phyloP scores from a whole-genome alignment of 2,329 filamentous ascomycete species.

The Aspergillus quadricinctus region DNA sequence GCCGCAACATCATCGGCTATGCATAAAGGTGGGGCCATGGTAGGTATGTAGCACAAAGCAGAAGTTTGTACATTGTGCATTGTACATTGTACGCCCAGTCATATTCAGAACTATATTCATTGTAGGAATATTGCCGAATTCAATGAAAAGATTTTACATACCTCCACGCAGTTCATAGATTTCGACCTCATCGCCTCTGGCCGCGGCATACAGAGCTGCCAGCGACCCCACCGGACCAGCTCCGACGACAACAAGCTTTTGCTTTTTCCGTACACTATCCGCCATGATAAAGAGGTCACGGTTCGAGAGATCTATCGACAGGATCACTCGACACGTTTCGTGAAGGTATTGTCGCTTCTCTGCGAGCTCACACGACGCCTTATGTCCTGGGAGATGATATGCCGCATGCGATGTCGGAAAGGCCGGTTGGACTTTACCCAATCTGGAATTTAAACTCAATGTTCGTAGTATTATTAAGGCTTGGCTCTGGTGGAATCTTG shows the following conservation, averaged over 20 bases:
- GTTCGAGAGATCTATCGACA: neutral
- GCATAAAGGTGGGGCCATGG: neutral
- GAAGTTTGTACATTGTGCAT: neutral
- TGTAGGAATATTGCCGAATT: neutral
- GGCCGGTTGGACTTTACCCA: neutral
- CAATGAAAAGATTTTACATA: constrained; percentile 44
- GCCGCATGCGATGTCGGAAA: neutral
- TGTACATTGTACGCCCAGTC: neutral
- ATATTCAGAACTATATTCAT: neutral
- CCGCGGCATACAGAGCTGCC: constrained; percentile 86
- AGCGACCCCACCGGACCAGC: constrained; percentile 91
- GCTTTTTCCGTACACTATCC: constrained; percentile 23
- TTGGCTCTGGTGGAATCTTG: neutral
- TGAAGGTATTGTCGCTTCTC: neutral
- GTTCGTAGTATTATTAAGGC: neutral
- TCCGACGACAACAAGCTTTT: constrained; percentile 80
- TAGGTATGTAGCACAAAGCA: neutral
- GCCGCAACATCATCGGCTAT: neutral
- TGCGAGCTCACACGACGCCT: neutral
- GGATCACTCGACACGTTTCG: neutral
- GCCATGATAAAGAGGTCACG: constrained; percentile 8
- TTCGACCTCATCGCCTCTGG: constrained; percentile 82
- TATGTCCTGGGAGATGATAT: neutral
- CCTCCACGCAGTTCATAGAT: constrained; percentile 90
- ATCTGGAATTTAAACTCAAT: neutral